phyloP scores from a whole-genome alignment of 148 eudicot genomes.

The Linanthus parryae region DNA sequence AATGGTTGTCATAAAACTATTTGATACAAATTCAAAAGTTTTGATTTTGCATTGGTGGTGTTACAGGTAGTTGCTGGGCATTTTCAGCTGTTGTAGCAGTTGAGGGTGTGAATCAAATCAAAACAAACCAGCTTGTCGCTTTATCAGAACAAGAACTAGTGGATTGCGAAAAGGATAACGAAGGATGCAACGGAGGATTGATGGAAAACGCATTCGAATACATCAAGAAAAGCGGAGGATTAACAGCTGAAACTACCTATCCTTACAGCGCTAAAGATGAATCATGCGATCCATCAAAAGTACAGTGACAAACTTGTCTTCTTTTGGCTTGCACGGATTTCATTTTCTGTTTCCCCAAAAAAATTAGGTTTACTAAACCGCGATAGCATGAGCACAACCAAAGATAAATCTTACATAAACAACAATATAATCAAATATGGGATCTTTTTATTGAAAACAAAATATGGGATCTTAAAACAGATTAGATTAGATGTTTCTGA shows the following conservation, averaged over 20 bases:
- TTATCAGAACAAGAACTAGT: slow-evolving; percentile 75
- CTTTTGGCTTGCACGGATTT: too few relatives aligned
- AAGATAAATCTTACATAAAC: too few relatives aligned
- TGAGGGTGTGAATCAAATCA: slow-evolving; percentile 79
- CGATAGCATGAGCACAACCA: too few relatives aligned
- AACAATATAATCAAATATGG: too few relatives aligned
- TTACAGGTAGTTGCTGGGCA: slow-evolving; percentile 73
- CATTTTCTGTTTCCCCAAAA: too few relatives aligned
- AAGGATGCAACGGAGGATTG: slow-evolving; percentile 58
- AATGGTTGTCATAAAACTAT: too few relatives aligned
- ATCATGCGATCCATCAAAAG: slow-evolving; percentile 44
- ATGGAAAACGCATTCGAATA: slow-evolving; percentile 50
- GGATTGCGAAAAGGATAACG: slow-evolving; percentile 48
- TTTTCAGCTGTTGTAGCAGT: slow-evolving; percentile 64
- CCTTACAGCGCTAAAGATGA: slow-evolving; percentile 65
- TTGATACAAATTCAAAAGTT: too few relatives aligned
- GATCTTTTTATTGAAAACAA: too few relatives aligned
- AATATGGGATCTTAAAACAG: too few relatives aligned
- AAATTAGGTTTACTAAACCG: too few relatives aligned
- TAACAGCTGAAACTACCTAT: slow-evolving; percentile 43
- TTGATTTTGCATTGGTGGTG: too few relatives aligned
- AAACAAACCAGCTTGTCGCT: slow-evolving; percentile 46
- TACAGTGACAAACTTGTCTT: slow-evolving; percentile 12
- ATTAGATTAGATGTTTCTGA: too few relatives aligned
- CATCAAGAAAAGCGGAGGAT: slow-evolving; percentile 32